Conservation (phyloP, 495 filamentous ascomycete genomes). For the Penicillium ochrochloron region DNA sequence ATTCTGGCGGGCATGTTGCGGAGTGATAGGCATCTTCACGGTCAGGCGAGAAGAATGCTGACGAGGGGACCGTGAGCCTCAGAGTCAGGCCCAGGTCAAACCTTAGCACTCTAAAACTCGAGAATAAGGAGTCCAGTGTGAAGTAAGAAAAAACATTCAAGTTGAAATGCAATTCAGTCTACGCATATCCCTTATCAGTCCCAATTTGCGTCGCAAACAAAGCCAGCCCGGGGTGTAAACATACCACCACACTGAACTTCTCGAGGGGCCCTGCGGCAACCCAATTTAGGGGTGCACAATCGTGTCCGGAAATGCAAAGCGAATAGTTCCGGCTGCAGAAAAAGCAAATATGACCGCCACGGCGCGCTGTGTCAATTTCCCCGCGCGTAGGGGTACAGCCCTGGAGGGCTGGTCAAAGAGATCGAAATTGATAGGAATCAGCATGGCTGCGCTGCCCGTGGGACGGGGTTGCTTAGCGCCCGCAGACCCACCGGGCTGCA, state of each 20-base stretch:
- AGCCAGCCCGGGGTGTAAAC: neutral
- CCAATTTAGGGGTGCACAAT: neutral
- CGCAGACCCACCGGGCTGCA: neutral
- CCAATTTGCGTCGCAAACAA: neutral
- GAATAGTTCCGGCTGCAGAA: neutral
- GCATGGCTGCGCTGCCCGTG: neutral
- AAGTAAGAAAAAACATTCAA: neutral
- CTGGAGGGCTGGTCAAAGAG: conserved; percentile 2
- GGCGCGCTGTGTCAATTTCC: neutral
- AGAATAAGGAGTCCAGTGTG: neutral
- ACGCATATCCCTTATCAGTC: neutral
- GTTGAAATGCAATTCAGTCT: neutral
- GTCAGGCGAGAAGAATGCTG: neutral
- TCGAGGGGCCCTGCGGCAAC: neutral
- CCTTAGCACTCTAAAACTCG: neutral
- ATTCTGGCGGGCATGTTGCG: conserved; percentile 24
- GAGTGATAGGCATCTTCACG: conserved; percentile 24
- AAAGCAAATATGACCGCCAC: neutral
- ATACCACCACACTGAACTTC: neutral
- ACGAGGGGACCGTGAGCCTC: neutral
- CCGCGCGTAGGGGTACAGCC: neutral
- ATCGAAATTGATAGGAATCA: neutral
- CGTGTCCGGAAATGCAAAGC: neutral
- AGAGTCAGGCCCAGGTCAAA: neutral
- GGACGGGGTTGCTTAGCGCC: conserved; percentile 4